Evolutionary conservation across 2,329 filamentous ascomycete genomes (phyloP), one percentile per base, ranked within the genome.

Genomic region (Phialophora macrospora): DNA sequence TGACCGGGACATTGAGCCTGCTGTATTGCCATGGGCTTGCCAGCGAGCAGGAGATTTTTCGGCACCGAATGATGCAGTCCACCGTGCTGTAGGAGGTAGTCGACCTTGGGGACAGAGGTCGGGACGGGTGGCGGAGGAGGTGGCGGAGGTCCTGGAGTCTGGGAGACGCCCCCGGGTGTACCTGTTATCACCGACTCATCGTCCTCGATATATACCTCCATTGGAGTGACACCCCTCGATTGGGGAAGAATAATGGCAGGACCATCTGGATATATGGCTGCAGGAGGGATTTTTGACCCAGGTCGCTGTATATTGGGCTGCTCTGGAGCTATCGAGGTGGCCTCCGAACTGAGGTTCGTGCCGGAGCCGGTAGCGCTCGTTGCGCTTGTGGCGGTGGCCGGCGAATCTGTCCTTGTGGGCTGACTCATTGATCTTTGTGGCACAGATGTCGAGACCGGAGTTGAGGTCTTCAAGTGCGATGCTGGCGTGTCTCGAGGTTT

Each of bases 1-100:
- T 89, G 88, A 6, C 88, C 86, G 0, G 86, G 83, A 51, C 85
- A 82, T 34, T 86, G 89, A 63, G 86, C 69, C 34, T 73, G 71
- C 59, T 73, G 72, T 12, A 73, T 56, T 9, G 70, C 71, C 68
- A 73, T 72, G 9, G 80, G 51, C 83, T 88, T 46, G 7, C 74
- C 77, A 9, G 77, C 75, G 54, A 75, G 71, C 7, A 97, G 80
- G 60, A 97, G 87, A 65, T 87, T 87, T 72, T 89, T 91, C 0
- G 93, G 88, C 0, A 95, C 85, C 0, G 87, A 82, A 52, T 90
- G 85, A 24, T 87, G 78, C 20, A 98, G 80, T 0, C 94, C 94
- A 46, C 94, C 94, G 76, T 97, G 90, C 73, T 95, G 92, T 62
- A 97, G 84, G 20, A 98, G 82, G 75, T 98, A 98, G 75, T 98